These are phyloP conservation scores for Aspergillus fischeri DNA, from an alignment of 2,329 filamentous ascomycete species.

Conservation along the genomic window DNA sequence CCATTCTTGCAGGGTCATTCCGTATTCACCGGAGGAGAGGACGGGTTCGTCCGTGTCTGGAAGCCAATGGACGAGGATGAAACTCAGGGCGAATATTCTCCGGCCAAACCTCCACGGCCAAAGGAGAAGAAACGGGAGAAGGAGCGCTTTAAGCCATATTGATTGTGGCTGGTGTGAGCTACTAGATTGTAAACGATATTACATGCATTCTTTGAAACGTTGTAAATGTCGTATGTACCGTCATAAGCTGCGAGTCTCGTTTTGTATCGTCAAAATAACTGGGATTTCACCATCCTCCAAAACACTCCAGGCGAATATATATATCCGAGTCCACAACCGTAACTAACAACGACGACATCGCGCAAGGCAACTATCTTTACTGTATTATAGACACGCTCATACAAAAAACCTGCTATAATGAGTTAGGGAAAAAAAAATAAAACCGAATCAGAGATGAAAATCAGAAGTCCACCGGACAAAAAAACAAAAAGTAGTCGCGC, in stretches of 20 bases:
- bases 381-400: neutral
- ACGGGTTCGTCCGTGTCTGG: constrained; percentile 41
- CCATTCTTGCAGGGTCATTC: constrained; percentile 28
- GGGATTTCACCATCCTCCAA: no score
- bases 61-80: constrained; percentile 22
- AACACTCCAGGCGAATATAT: constrained; percentile 2
- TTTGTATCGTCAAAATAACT: no score
- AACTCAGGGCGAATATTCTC: constrained; percentile 12
- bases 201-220: neutral
- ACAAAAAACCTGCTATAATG: neutral
- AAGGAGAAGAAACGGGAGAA: constrained; percentile 35
- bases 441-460: no score
- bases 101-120: constrained; percentile 20
- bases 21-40: constrained; percentile 45
- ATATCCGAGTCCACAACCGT: constrained; percentile 4
- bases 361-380: neutral
- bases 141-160: constrained; percentile 39
- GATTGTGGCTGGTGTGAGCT: constrained; percentile 2
- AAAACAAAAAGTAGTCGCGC: constrained; percentile 15
- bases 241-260: neutral
- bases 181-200: constrained; percentile 1
- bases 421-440: constrained; percentile 1
- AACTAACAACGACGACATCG: neutral
- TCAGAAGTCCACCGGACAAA: neutral
- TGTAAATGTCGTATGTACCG: neutral